Evolutionary conservation across 495 filamentous ascomycete species (phyloP).

Genomic region (Copromyces sp.): DNA sequence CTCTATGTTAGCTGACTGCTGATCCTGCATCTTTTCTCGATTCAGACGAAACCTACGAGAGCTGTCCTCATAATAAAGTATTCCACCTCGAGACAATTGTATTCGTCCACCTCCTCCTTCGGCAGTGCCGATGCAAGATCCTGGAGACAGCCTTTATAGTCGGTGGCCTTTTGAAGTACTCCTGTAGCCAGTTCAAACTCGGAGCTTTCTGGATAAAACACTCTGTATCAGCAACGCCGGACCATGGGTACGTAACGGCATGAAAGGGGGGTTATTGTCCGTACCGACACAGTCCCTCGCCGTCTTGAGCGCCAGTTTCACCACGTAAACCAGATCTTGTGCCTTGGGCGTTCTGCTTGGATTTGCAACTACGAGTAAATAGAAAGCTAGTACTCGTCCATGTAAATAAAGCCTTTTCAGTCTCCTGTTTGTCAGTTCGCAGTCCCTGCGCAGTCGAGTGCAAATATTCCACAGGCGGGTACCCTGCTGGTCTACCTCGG

Average conservation of each 20-base stretch:
- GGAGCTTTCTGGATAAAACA: slow-evolving; percentile 30
- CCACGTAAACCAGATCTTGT: slow-evolving; percentile 41
- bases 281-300: slow-evolving; percentile 55
- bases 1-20: slow-evolving; percentile 8
- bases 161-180: slow-evolving; percentile 53
- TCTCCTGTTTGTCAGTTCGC: slow-evolving; percentile 1
- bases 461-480: slow-evolving; percentile 60
- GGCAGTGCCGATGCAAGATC: slow-evolving; percentile 18
- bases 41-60: slow-evolving; percentile 40
- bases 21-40: not conserved
- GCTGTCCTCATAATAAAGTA: slow-evolving; percentile 62
- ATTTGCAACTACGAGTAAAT: slow-evolving; percentile 52
- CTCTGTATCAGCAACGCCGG: slow-evolving; percentile 1
- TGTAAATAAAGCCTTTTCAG: slow-evolving; percentile 19
- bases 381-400: slow-evolving; percentile 58
- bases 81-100: slow-evolving; percentile 42
- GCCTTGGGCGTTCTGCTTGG: slow-evolving; percentile 15
- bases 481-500: slow-evolving; percentile 43
- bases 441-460: slow-evolving; percentile 37
- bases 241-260: not conserved
- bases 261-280: not conserved
- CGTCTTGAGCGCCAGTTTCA: slow-evolving; percentile 58
- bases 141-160: slow-evolving; percentile 49
- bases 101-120: slow-evolving; percentile 22
- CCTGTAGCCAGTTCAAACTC: slow-evolving; percentile 47